Base-by-base conservation (phyloP, 2,329 filamentous ascomycete species). In the Hymenoscyphus occultus region DNA sequence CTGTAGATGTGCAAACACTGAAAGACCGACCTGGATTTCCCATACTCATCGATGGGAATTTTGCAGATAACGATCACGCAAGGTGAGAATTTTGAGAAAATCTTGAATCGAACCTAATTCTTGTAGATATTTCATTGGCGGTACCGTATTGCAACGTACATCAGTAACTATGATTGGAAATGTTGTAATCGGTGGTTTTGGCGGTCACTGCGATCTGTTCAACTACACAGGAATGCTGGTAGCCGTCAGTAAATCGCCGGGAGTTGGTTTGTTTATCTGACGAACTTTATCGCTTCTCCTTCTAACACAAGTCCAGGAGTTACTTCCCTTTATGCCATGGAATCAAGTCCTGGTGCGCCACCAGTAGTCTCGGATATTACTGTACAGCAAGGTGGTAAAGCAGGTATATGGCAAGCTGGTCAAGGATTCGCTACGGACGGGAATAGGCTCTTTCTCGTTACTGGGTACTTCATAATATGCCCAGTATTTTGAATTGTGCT, bases 201-300 rank as follows among this genome's bases (percentile, higher is more conserved):
- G 80, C 13, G 80, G 80, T 7, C 77, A 82, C 63, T 83, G 81
- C 64, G 81, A 81, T 68, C 72, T 78, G 2, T 82, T 78, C 72
- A 82, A 83, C 64, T 81, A 76, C 62, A 77, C 76, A 7, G 75
- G 76, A 10, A 74, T 75, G 67, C 59, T 77, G 3, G 68, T 76
- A 16, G 68, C 73, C 2, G 69, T 76, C 32, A 76, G 74, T 65
- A 76, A 74, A 28, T 71, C 70, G 10, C 69, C 75, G 6, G 71
- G 71, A 13, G 72, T 75, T 64, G 68, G 68, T 68, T 58, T 14
- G 63, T 22, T 3, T 13, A 32, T n/a, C 40, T 48, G 14, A 12
- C 7, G 6, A 22, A 51, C 32, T 31, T 31, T 13, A 32, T 51
- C 54, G 22, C 3, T n/a, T n/a, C 6, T 32, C 5, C 19, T 28